Conservation (phyloP, 331 rosid genomes). For the Malus hybrid region DNA sequence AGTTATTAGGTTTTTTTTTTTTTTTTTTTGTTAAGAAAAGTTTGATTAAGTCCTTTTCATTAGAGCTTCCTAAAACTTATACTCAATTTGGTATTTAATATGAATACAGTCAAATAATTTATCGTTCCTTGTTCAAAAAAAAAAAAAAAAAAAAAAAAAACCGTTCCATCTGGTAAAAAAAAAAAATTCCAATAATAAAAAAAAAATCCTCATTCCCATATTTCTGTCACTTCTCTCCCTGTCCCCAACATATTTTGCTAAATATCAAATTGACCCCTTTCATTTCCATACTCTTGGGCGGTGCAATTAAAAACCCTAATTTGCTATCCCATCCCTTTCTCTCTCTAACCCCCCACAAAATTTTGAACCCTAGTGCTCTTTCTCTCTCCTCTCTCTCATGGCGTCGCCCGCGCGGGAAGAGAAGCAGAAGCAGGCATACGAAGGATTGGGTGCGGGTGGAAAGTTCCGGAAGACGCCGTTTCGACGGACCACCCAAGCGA, state of each 20-base stretch:
- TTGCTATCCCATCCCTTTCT: conserved; percentile 5
- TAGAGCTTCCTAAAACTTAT: too few relatives aligned
- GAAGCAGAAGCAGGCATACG: conserved; percentile 53
- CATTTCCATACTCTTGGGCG: background rate
- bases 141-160: too few relatives aligned
- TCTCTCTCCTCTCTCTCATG: conserved; percentile 23
- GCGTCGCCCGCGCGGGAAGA: conserved; percentile 59
- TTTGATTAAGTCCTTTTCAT: too few relatives aligned
- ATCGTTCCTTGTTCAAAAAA: background rate
- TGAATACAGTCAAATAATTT: background rate
- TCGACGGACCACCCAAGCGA: conserved; percentile 47
- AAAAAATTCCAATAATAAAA: too few relatives aligned
- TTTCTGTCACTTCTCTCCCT: background rate
- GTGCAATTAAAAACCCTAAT: conserved; percentile 62
- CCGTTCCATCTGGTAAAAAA: too few relatives aligned
- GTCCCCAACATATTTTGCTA: background rate
- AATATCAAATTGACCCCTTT: conserved; percentile 4
- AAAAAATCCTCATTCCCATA: too few relatives aligned
- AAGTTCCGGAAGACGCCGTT: conserved; percentile 71
- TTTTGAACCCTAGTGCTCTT: conserved; percentile 20
- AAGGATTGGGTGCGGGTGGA: conserved; percentile 66
- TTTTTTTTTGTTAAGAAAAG: too few relatives aligned
- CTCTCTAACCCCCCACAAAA: conserved; percentile 7
- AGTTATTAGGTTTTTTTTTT: too few relatives aligned
- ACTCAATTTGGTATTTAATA: too few relatives aligned